Evolutionary conservation across 2,329 filamentous ascomycete species (phyloP), one percentile per base, ranked within the genome.

Genomic region (Arthroderma sp.): DNA sequence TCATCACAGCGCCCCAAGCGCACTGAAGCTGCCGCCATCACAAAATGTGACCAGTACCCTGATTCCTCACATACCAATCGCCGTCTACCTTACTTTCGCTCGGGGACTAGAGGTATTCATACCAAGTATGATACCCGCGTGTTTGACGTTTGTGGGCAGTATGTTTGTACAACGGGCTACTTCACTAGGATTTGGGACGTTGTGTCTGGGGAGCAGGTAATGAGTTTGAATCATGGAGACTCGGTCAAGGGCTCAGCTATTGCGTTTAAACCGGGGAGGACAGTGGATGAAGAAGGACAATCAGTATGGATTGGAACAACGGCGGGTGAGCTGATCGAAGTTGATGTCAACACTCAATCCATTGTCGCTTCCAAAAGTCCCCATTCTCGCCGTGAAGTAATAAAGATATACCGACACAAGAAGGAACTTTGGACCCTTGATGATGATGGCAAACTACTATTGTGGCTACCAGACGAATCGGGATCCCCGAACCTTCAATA

Each of bases 401-500:
- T 85, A 50, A 85, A 80, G 54, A 94, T 98, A 36, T 83, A 85
- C 58, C 79, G 91, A 34, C 83, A 93, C 61, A 81, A 78, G 50
- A 85, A 86, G 52, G 85, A 95, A 56, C 77, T 98, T 60, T 98
- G 91, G 91, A 88, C 88, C 0, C 63, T 98, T 40, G 91, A 96
- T 59, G 88, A 95, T 51, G 79, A 83, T 39, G 91, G 91, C 7
- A 84, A 83, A 38, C 67, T 98, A 9, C 80, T 86, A 52, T 76
- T 96, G 4, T 98, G 91, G 91, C 80, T 78, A 1, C 81, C 88
- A 3, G 84, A 87, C 54, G 72, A 77, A 38, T 76, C 76, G 4
- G 81, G 83, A 0, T 73, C 80, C 29, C 87, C 88, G 1, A 89
- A 78, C 49, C 65, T 96, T 29, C 75, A 78, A 45, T 77, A 79